Evolutionary conservation across 2,329 filamentous ascomycete genomes (phyloP).

Genomic region (Onygenales sp.): DNA sequence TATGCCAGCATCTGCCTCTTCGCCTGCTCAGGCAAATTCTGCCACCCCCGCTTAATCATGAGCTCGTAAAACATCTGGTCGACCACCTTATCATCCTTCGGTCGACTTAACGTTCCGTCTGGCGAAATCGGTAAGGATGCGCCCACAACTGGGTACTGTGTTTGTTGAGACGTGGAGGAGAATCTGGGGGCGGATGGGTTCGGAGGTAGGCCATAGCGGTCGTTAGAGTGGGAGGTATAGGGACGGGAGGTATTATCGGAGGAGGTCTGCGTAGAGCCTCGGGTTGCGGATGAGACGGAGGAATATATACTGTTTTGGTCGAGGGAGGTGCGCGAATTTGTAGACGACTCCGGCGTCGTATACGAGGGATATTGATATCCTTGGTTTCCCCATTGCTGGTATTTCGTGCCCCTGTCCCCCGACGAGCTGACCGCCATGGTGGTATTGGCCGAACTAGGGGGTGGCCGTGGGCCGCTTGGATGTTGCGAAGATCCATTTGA

Average conservation of each 20-base stretch:
- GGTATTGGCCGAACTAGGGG: conserved; percentile 42
- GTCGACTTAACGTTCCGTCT: conserved; percentile 17
- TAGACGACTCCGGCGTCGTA: conserved; percentile 42
- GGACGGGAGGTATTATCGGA: conserved; percentile 42
- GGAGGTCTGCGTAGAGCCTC: conserved; percentile 48
- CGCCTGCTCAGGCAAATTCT: conserved; percentile 90
- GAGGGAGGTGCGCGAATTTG: conserved; percentile 47
- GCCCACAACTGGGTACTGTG: conserved; percentile 34
- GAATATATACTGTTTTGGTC: conserved; percentile 59
- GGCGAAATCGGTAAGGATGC: conserved; percentile 31
- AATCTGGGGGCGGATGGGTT: conserved; percentile 29
- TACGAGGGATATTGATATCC: conserved; percentile 52
- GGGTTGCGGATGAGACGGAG: conserved; percentile 48
- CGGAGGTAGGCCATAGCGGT: conserved; percentile 21
- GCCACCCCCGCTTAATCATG: conserved; percentile 97
- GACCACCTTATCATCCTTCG: conserved; percentile 58
- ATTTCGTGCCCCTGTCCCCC: conserved; percentile 59
- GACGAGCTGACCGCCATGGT: conserved; percentile 64
- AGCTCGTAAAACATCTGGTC: conserved; percentile 86
- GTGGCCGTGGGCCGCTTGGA: conserved; percentile 52
- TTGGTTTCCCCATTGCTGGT: conserved; percentile 65
- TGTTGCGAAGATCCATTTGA: conserved; percentile 45
- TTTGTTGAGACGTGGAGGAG: conserved; percentile 28
- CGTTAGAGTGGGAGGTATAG: conserved; percentile 27
- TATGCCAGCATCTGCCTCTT: conserved; percentile 94